Evolutionary conservation across 495 filamentous ascomycete genomes (phyloP).

Genomic region (Penicillium desertorum): DNA sequence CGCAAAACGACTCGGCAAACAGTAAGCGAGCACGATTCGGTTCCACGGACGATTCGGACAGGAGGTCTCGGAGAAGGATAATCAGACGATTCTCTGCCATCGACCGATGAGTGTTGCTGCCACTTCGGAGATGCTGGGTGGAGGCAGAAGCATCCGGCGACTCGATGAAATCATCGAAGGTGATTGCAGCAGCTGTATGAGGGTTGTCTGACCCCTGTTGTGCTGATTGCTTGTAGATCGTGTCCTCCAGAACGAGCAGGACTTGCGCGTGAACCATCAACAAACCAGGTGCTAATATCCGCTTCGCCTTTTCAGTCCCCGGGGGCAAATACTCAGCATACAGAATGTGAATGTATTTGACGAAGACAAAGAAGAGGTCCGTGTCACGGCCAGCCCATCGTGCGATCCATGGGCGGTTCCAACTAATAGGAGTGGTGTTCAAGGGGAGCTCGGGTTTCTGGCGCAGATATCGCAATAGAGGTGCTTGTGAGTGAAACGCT

Average conservation of each 20-base stretch:
- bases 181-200: slow-evolving; percentile 59
- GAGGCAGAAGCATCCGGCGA: slow-evolving; percentile 68
- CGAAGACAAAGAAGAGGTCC: slow-evolving; percentile 91
- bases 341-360: slow-evolving; percentile 85
- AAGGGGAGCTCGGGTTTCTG: slow-evolving; percentile 66
- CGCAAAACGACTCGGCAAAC: slow-evolving; percentile 77
- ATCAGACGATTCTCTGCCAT: slow-evolving; percentile 94
- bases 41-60: slow-evolving; percentile 64
- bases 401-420: slow-evolving; percentile 82
- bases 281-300: slow-evolving; percentile 70
- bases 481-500: slow-evolving; percentile 66
- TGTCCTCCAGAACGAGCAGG: slow-evolving; percentile 76
- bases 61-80: slow-evolving; percentile 80
- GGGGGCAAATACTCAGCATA: slow-evolving; percentile 75
- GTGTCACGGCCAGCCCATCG: slow-evolving; percentile 90
- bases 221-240: slow-evolving; percentile 67
- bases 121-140: slow-evolving; percentile 61
- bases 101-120: slow-evolving; percentile 65
- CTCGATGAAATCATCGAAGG: slow-evolving; percentile 73
- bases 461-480: slow-evolving; percentile 64
- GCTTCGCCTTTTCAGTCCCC: slow-evolving; percentile 62
- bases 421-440: slow-evolving; percentile 69
- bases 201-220: slow-evolving; percentile 53
- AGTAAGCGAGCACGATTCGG: slow-evolving; percentile 59
- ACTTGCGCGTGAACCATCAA: slow-evolving; percentile 84